Conservation (phyloP, 805 yeast species). For the Hanseniaspora hatyaiensis region DNA sequence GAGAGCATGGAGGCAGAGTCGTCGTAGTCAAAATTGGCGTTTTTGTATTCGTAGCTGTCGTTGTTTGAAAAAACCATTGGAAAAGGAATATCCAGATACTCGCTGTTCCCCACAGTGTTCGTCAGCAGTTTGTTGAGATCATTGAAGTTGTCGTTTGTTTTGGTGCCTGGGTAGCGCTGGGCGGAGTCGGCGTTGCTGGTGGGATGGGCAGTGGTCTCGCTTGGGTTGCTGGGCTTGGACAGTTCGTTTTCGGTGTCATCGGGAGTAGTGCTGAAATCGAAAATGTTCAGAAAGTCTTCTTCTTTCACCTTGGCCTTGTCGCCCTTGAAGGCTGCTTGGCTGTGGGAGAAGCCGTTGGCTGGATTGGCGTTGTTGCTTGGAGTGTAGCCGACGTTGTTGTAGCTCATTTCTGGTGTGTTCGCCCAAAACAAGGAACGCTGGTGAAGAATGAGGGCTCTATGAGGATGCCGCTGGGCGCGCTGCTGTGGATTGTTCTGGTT, state of each 20-base stretch:
- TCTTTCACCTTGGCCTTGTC: background rate
- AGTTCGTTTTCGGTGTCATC: background rate
- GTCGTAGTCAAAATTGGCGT: background rate
- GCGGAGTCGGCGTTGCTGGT: background rate
- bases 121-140: constrained; percentile 9
- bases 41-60: background rate
- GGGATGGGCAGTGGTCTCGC: too few relatives aligned
- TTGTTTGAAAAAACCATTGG: constrained; percentile 8
- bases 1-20: constrained; percentile 10
- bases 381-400: constrained; percentile 15
- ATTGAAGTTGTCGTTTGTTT: constrained; percentile 4
- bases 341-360: too few relatives aligned
- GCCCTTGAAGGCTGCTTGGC: too few relatives aligned
- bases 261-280: constrained; percentile 8
- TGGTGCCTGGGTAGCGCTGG: background rate
- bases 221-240: too few relatives aligned
- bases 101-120: constrained; percentile 15
- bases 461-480: too few relatives aligned
- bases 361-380: constrained; percentile 6
- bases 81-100: constrained; percentile 11
- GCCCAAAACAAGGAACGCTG: too few relatives aligned
- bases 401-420: background rate
- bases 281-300: constrained; percentile 14
- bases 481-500: too few relatives aligned
- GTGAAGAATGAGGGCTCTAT: too few relatives aligned